Evolutionary conservation across 805 yeast genomes (phyloP).

Genomic region (Wickerhamomyces tratensis): DNA sequence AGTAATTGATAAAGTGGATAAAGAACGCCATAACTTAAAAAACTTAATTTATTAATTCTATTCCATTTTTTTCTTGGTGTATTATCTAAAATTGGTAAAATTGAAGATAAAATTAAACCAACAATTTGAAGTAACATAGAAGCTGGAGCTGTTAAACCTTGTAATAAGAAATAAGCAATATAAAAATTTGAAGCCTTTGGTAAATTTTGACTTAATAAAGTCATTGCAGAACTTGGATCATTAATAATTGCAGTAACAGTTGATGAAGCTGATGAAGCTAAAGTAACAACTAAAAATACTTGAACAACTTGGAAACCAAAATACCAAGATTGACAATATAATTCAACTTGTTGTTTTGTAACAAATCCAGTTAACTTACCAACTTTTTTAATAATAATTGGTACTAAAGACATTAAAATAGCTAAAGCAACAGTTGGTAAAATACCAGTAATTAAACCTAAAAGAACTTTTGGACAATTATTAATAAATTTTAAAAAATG

Average conservation of each 20-base stretch:
- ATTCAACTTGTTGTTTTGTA: constrained; percentile 63
- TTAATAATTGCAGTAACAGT: constrained; percentile 59
- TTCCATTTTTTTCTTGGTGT: constrained; percentile 93
- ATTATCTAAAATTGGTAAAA: constrained; percentile 66
- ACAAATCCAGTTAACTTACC: constrained; percentile 70
- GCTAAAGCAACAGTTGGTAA: constrained; percentile 79
- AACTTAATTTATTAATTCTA: constrained; percentile 52
- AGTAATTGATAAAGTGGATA: constrained; percentile 75
- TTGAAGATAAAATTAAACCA: constrained; percentile 58
- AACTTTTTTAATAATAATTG: constrained; percentile 69
- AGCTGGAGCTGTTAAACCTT: constrained; percentile 74
- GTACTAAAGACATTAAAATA: constrained; percentile 76
- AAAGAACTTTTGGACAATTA: constrained; percentile 56
- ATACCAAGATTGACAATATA: constrained; percentile 80
- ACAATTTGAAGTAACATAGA: constrained; percentile 70
- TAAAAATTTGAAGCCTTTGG: constrained; percentile 92
- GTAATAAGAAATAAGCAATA: constrained; percentile 70
- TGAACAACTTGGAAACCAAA: constrained; percentile 88
- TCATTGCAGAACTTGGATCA: constrained; percentile 65
- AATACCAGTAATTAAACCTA: constrained; percentile 83
- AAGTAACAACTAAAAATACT: constrained; percentile 76
- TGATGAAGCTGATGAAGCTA: constrained; percentile 74
- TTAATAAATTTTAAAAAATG: constrained; percentile 69
- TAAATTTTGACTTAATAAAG: constrained; percentile 59
- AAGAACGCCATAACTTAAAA: constrained; percentile 72